Evolutionary conservation across 495 filamentous ascomycete species (phyloP), one percentile per base, ranked within the genome.

Genomic region (Penicillium atrosanguineum): DNA sequence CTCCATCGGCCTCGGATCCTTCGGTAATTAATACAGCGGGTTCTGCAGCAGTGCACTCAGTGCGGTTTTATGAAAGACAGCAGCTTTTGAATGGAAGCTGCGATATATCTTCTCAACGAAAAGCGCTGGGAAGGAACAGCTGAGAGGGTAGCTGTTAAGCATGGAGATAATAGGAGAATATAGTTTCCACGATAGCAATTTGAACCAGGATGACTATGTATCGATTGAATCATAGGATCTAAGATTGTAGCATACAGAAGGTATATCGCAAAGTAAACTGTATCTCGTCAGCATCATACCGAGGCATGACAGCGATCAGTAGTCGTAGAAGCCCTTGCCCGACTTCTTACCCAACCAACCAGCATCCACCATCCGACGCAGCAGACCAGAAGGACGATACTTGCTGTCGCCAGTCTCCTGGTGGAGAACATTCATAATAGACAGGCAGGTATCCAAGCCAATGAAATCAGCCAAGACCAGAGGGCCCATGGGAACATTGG

Each of bases 261-360:
- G 54, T 48, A 47, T 63, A 56, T 54, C 45, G 42, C 39, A 43
- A 39, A 41, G 29, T 37, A 39, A 54, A 58, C 15, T 40, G 16
- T 23, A 21, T 47, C 46, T 57, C 37, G 46, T 50, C 46, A 55
- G 37, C 21, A 45, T 48, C 43, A 38, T 29, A 39, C 48, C 18
- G 1, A 25, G 28, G 7, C 20, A 19, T 19, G 23, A 15, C 12
- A 29, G 31, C 31, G 11, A 45, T 68, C 48, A 81, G 61, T 96
- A 97, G 28, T 94, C 87, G 68, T 96, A 97, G 69, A 97, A 97
- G 11, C 94, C 94, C 76, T 91, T 97, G 16, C 93, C 91, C 60
- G 85, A 88, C 81, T 99, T 99, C 85, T 95, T 97, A 23, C 94
- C 94, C 56, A 96, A 60, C 94, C 94, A 99, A 7, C 95, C 95